A percentile compares a stretch with the other conserved stretches of the same genome.
Conservation (phyloP, 768 basidiomycete species). For the Rossbeevera mucosa region DNA sequence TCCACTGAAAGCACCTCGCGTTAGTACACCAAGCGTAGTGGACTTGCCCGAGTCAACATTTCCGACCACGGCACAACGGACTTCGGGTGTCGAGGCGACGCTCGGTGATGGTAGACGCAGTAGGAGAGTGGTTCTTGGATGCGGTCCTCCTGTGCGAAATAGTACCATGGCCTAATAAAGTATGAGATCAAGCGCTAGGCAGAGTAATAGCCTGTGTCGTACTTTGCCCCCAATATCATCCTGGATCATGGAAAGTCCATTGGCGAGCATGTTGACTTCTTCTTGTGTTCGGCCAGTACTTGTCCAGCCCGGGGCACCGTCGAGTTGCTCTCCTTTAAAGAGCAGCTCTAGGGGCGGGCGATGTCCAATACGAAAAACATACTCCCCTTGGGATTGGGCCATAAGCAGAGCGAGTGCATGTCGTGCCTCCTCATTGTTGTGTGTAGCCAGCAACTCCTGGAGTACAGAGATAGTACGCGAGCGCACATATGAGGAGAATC, state of each 20-base stretch:
- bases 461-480: not conserved
- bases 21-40: constrained; percentile 90
- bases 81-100: constrained; percentile 80
- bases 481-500: not conserved
- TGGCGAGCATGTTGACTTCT: constrained; percentile 47
- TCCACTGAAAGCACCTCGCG: constrained; percentile 56
- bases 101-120: constrained; percentile 72
- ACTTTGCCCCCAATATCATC: constrained; percentile 85
- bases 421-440: constrained; percentile 51
- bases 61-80: constrained; percentile 92
- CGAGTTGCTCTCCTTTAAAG: constrained; percentile 47
- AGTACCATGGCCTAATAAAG: constrained; percentile 50
- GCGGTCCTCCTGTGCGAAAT: constrained; percentile 41
- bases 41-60: constrained; percentile 95
- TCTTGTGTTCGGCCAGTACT: constrained; percentile 48
- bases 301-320: constrained; percentile 48
- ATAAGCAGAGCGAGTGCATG: constrained; percentile 63
- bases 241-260: constrained; percentile 43
- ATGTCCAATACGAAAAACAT: constrained; percentile 66
- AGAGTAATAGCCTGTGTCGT: constrained; percentile 3
- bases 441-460: constrained; percentile 41
- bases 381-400: constrained; percentile 68
- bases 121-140: constrained; percentile 57
- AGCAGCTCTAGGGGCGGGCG: constrained; percentile 56
- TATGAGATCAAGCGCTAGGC: not conserved